phyloP scores from a whole-genome alignment of 306 rosid genomes.

The Begonia peltatifolia region DNA sequence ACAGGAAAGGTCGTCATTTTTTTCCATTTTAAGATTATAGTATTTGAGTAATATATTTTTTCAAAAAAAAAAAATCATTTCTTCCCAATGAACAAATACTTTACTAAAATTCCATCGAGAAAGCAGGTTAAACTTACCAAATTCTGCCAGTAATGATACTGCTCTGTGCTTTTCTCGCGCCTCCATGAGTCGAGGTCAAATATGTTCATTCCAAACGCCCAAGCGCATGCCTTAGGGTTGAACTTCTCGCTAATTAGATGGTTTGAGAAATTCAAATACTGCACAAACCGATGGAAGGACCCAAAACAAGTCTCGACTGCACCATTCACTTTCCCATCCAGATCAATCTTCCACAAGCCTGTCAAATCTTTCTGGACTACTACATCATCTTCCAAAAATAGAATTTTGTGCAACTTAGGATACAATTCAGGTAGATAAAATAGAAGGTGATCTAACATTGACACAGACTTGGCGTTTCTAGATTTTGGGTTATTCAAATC shows the following conservation, averaged over 20 bases:
- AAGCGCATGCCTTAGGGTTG: slow-evolving; percentile 87
- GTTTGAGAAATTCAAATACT: slow-evolving; percentile 77
- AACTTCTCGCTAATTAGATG: slow-evolving; percentile 61
- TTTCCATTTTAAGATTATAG: not conserved
- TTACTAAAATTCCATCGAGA: not conserved
- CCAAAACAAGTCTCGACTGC: slow-evolving; percentile 98
- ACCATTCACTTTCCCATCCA: slow-evolving; percentile 93
- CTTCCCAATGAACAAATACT: no score
- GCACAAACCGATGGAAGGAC: slow-evolving; percentile 74
- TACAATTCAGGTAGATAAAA: slow-evolving; percentile 95
- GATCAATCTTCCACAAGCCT: slow-evolving; percentile 77
- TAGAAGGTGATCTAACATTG: slow-evolving; percentile 71
- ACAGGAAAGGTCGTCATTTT: slow-evolving; percentile 4
- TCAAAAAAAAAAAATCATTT: not conserved
- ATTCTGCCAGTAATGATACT: slow-evolving; percentile 89
- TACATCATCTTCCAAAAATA: slow-evolving; percentile 82
- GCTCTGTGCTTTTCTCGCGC: slow-evolving; percentile 69
- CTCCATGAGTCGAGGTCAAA: slow-evolving; percentile 98
- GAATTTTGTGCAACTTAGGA: slow-evolving; percentile 68
- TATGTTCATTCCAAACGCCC: slow-evolving; percentile 90
- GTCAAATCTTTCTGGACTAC: slow-evolving; percentile 94
- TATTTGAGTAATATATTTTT: not conserved
- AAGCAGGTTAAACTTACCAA: slow-evolving; percentile 34
- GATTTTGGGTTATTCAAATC: slow-evolving; percentile 36
- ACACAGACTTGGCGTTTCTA: slow-evolving; percentile 40